Evolutionary conservation across 805 yeast genomes (phyloP).

Genomic region (Candida manassasensis): DNA sequence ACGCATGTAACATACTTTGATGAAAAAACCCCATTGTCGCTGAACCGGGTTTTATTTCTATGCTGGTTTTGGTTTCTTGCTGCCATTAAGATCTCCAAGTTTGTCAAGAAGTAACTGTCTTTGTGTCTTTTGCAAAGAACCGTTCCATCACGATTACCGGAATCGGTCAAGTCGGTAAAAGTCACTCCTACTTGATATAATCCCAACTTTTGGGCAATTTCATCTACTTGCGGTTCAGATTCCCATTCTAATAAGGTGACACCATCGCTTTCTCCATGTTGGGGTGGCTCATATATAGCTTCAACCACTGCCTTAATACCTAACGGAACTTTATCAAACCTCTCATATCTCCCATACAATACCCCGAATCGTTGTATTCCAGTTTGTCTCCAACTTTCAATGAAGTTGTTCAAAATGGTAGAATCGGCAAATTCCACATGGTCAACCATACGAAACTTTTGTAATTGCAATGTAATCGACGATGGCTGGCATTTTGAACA

Average conservation of each 20-base stretch:
- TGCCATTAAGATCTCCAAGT: conserved; percentile 82
- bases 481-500: conserved; percentile 97
- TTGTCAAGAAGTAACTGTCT: conserved; percentile 82
- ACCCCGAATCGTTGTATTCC: conserved; percentile 86
- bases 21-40: conserved; percentile 62
- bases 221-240: conserved; percentile 48
- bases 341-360: conserved; percentile 75
- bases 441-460: conserved; percentile 91
- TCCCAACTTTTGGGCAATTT: conserved; percentile 55
- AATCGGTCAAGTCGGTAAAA: conserved; percentile 85
- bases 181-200: conserved; percentile 73
- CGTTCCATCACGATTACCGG: conserved; percentile 81
- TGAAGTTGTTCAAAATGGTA: conserved; percentile 70
- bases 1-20: conserved; percentile 94
- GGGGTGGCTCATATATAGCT: conserved; percentile 92
- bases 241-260: conserved; percentile 56
- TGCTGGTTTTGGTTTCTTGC: conserved; percentile 67
- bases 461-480: conserved; percentile 87
- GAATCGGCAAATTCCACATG: conserved; percentile 88
- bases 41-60: conserved; percentile 62
- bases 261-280: conserved; percentile 82
- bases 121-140: conserved; percentile 92
- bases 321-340: conserved; percentile 78
- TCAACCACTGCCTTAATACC: conserved; percentile 94
- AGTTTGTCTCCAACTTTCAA: conserved; percentile 86